Base-by-base conservation (phyloP, 495 filamentous ascomycete genomes). In the Cryomyces minteri region DNA sequence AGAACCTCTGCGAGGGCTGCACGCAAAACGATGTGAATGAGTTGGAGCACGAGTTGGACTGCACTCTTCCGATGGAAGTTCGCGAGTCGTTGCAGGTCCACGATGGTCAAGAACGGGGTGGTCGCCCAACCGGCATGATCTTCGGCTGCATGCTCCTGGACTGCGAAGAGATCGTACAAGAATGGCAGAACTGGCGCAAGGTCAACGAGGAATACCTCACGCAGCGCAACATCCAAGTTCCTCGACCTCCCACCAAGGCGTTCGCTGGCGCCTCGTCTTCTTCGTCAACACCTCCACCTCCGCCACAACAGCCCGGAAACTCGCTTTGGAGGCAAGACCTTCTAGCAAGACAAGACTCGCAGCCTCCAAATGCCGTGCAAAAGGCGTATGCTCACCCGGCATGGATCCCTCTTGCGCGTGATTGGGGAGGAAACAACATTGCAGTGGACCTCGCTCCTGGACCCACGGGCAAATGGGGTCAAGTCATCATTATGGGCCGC, bases 381-480 rank as follows among this genome's bases (percentile, higher is more conserved):
- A 92, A 90, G 59, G 83, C 82, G 0, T 99, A 99, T 58, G 82
- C 84, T 9, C 90, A 96, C 57, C 82, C 88, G 4, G 82, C 77
- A 28, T 99, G 90, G 90, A 94, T 99, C 51, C 90, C 90, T 31
- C 69, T 99, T 31, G 88, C 84, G 25, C 82, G 90, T 45, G 90
- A 99, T 60, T 99, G 90, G 90, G 90, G 90, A 54, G 90, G 90
- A 54, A 99, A 99, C 71, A 85, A 88, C 66, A 68, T 99, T 54
- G 87, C 87, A 10, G 76, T 94, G 32, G 90, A 99, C 62, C 72
- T 99, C 41, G 86, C 92, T 18, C 90, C 90, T 33, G 92, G 90
- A 2, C 84, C 90, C 3, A 73, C 74, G 11, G 90, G 90, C 18
- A 77, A 74, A 62, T 99, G 90, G 88, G 90, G 90, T 40, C 90